Conservation (phyloP, 345 rosid species). For the Raphanus raphanistrum region DNA sequence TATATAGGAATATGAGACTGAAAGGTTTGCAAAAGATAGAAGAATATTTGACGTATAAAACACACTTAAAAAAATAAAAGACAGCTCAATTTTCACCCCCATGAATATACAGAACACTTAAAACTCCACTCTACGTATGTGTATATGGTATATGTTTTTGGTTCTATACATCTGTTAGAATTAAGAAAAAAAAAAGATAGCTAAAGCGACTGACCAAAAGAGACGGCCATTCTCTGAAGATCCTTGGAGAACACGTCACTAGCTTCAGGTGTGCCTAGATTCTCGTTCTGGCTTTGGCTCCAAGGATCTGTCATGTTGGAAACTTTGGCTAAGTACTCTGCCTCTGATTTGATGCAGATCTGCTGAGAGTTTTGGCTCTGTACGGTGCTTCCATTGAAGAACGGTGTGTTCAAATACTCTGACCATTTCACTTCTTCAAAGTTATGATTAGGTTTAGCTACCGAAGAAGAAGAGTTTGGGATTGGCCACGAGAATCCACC, state of each 20-base stretch:
- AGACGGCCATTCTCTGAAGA: slow-evolving; percentile 39
- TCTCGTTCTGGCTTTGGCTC: slow-evolving; percentile 36
- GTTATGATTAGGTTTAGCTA: slow-evolving; percentile 29
- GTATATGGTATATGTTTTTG: slow-evolving; percentile 23
- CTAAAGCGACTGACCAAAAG: slow-evolving; percentile 43
- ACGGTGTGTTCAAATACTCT: slow-evolving; percentile 40
- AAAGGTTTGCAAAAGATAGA: slow-evolving; percentile 31
- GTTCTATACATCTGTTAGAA: slow-evolving; percentile 35
- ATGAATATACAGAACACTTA: slow-evolving; percentile 35
- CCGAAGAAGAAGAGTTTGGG: slow-evolving; percentile 27
- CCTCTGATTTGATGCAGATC: slow-evolving; percentile 33
- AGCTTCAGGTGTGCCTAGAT: slow-evolving; percentile 22
- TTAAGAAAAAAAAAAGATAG: not conserved
- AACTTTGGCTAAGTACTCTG: slow-evolving; percentile 32
- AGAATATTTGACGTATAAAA: slow-evolving; percentile 34
- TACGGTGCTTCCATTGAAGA: slow-evolving; percentile 32
- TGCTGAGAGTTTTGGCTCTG: slow-evolving; percentile 37
- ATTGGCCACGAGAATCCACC: slow-evolving; percentile 38
- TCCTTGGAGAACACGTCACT: slow-evolving; percentile 42
- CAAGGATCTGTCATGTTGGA: slow-evolving; percentile 37
- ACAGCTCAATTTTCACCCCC: slow-evolving; percentile 15
- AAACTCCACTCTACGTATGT: slow-evolving; percentile 31
- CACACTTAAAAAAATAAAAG: slow-evolving; percentile 34
- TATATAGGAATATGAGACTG: slow-evolving; percentile 14
- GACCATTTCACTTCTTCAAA: slow-evolving; percentile 38